Percentiles rank a stretch among this genome's conserved stretches.
phyloP scores from a whole-genome alignment of 495 filamentous ascomycete species.

The Hyaloscypha bicolor region DNA sequence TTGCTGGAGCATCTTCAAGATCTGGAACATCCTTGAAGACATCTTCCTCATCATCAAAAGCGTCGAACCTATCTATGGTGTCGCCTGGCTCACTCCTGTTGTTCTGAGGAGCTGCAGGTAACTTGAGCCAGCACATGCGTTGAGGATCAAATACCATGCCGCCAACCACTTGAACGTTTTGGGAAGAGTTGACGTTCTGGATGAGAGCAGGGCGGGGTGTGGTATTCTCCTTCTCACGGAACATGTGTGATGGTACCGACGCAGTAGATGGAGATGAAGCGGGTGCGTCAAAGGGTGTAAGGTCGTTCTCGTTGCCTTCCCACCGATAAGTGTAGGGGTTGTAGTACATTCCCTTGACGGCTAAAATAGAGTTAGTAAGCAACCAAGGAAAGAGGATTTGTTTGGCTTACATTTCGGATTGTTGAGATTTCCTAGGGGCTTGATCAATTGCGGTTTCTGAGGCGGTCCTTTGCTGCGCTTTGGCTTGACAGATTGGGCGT shows the following conservation, averaged over 20 bases:
- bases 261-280: constrained; percentile 46
- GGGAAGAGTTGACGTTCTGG: constrained; percentile 73
- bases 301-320: constrained; percentile 92
- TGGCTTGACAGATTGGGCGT: constrained; percentile 46
- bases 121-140: constrained; percentile 93
- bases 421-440: constrained; percentile 63
- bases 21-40: constrained; percentile 59
- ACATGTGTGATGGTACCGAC: constrained; percentile 48
- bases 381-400: background rate
- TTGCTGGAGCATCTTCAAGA: constrained; percentile 47
- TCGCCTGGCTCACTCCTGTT: constrained; percentile 41
- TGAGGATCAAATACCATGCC: constrained; percentile 98
- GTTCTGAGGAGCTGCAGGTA: constrained; percentile 34
- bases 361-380: constrained; percentile 42
- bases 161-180: constrained; percentile 86
- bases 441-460: constrained; percentile 71
- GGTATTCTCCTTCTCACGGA: constrained; percentile 51
- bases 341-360: constrained; percentile 92
- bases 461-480: constrained; percentile 62
- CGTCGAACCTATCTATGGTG: constrained; percentile 75
- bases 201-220: constrained; percentile 91
- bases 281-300: constrained; percentile 70
- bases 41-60: constrained; percentile 65
- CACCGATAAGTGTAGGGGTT: constrained; percentile 83
- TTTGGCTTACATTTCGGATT: constrained; percentile 67